Percentiles rank a stretch among this genome's conserved stretches.
Conservation (phyloP, 1,284 basidiomycete species). For the Ustilago cynodontis region DNA sequence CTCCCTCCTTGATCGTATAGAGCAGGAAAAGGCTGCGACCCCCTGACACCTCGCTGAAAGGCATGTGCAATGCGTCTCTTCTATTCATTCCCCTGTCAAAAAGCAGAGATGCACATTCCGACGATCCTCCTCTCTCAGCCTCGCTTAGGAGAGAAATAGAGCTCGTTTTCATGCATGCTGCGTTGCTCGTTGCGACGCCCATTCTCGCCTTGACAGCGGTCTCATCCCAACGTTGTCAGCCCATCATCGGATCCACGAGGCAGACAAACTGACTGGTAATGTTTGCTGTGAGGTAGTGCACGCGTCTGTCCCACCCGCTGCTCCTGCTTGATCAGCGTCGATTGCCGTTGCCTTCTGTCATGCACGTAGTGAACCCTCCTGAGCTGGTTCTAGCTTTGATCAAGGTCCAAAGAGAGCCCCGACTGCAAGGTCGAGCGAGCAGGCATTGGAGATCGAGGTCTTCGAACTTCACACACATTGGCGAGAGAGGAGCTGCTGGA, state of each 20-base stretch:
- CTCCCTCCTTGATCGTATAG: too few relatives aligned
- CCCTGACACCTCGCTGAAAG: slow-evolving; percentile 15
- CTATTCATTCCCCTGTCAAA: neutral
- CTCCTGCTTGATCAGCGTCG: slow-evolving; percentile 2
- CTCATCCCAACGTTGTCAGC: neutral
- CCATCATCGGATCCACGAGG: slow-evolving; percentile 4
- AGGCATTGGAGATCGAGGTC: slow-evolving; percentile 4
- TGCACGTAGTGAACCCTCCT: neutral
- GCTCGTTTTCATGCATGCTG: slow-evolving; percentile 13
- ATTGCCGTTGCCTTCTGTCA: neutral
- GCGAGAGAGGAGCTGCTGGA: neutral
- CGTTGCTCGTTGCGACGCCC: slow-evolving; percentile 11
- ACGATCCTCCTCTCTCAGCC: slow-evolving; percentile 1
- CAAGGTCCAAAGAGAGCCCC: too few relatives aligned
- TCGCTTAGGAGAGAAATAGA: neutral
- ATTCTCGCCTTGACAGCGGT: neutral
- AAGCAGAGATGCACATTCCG: slow-evolving; percentile 19
- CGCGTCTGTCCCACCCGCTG: slow-evolving; percentile 10
- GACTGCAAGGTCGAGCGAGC: neutral
- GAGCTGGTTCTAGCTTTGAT: too few relatives aligned
- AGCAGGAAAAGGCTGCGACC: slow-evolving; percentile 1
- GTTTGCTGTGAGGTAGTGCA: slow-evolving; percentile 7
- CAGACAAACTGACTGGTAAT: neutral
- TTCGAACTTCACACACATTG: neutral
- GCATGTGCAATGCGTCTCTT: slow-evolving; percentile 20